Percentiles rank a stretch among this genome's conserved stretches.
Conservation (phyloP, 176 grass and related monocot species). For the Aegilops tauschii region DNA sequence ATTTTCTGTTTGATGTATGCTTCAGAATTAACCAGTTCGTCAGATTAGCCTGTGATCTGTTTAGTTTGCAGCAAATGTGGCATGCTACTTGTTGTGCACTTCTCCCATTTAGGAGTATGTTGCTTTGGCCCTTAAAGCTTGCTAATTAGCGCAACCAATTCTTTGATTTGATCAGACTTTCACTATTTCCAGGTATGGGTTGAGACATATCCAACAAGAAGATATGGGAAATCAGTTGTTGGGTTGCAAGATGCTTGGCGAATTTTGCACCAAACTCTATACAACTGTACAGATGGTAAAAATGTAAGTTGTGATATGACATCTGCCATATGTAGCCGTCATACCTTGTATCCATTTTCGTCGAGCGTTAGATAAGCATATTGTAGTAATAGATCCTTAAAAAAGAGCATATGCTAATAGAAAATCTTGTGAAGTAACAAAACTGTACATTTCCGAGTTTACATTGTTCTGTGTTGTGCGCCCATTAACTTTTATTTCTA, state of each 20-base stretch:
- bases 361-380: neutral
- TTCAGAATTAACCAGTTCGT: neutral
- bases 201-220: conserved; percentile 68
- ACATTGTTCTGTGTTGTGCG: neutral
- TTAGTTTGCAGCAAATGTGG: neutral
- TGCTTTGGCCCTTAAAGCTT: neutral
- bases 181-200: conserved; percentile 65
- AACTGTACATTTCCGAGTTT: neutral
- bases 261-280: conserved; percentile 73
- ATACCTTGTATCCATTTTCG: neutral
- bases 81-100: neutral
- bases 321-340: neutral
- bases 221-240: conserved; percentile 66
- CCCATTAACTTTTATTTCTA: neutral
- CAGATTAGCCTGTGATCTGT: neutral
- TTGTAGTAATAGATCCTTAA: neutral
- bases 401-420: neutral
- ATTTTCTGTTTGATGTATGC: neutral
- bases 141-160: neutral
- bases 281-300: conserved; percentile 84
- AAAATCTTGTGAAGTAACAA: neutral
- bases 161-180: conserved; percentile 3
- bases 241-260: conserved; percentile 72
- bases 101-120: conserved; percentile 1
- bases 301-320: conserved; percentile 49